Conservation (phyloP, 2,329 filamentous ascomycete species). For the Thelonectria olida region DNA sequence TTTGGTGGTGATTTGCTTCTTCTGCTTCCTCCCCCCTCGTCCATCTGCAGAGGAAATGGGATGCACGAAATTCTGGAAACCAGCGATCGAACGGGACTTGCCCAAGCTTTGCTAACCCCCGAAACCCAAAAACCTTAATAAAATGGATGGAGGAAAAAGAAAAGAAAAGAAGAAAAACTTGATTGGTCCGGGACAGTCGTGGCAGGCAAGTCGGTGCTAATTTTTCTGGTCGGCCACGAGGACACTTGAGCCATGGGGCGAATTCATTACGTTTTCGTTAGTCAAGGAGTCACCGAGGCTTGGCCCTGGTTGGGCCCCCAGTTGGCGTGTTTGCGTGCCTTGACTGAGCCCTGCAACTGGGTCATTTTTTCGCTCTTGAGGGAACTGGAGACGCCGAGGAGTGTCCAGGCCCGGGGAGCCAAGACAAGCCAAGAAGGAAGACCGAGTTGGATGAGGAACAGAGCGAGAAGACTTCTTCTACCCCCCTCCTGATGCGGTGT, state of each 20-base stretch:
- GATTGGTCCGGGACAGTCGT: neutral
- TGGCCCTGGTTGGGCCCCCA: neutral
- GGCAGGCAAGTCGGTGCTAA: neutral
- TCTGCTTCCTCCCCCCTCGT: too few relatives aligned
- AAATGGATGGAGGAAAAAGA: too few relatives aligned
- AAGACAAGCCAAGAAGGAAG: neutral
- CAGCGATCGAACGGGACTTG: too few relatives aligned
- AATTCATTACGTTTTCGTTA: conserved; percentile 32
- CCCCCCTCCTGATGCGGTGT: neutral
- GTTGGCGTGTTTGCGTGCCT: neutral
- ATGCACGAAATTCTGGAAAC: too few relatives aligned
- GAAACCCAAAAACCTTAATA: conserved; percentile 25
- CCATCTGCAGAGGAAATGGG: too few relatives aligned
- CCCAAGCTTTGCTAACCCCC: conserved; percentile 8
- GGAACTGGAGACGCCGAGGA: conserved; percentile 9
- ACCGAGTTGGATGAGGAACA: neutral
- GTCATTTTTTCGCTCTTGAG: conserved; percentile 2
- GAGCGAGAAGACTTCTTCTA: neutral
- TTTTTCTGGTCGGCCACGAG: conserved; percentile 21
- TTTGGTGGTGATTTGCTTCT: too few relatives aligned
- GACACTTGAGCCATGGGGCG: conserved; percentile 17
- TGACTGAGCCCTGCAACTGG: neutral
- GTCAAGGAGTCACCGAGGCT: conserved; percentile 22
- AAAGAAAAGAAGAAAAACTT: neutral
- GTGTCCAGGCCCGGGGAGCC: neutral